phyloP scores from a whole-genome alignment of 1,139 yeast species.

The Hanseniaspora sp. region DNA sequence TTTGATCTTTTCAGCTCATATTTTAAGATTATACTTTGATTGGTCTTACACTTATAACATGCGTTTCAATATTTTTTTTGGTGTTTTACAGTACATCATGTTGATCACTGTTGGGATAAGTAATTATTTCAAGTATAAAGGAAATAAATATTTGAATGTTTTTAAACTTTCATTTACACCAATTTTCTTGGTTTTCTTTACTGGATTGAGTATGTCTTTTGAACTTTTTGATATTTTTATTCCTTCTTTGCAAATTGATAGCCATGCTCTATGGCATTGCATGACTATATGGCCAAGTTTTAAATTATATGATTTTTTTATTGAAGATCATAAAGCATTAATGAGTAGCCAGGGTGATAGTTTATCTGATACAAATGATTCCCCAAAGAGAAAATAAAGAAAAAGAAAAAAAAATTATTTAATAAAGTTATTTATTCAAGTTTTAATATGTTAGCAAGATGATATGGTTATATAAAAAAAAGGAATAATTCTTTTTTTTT shows the following conservation, averaged over 20 bases:
- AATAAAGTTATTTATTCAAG: no score
- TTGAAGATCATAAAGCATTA: slow-evolving; percentile 25
- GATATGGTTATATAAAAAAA: no score
- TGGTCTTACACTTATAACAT: slow-evolving; percentile 93
- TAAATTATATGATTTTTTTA: slow-evolving; percentile 31
- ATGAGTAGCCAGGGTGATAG: neutral
- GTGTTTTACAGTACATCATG: slow-evolving; percentile 55
- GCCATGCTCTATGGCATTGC: slow-evolving; percentile 89
- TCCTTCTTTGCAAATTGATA: slow-evolving; percentile 58
- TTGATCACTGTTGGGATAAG: slow-evolving; percentile 28
- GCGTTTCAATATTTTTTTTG: slow-evolving; percentile 76
- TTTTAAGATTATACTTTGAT: slow-evolving; percentile 52
- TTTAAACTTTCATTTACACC: slow-evolving; percentile 42
- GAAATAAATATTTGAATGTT: slow-evolving; percentile 18
- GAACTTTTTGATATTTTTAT: slow-evolving; percentile 89
- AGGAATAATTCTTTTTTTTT: no score
- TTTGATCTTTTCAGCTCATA: slow-evolving; percentile 46
- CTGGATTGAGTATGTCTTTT: slow-evolving; percentile 66
- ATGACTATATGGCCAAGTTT: slow-evolving; percentile 56
- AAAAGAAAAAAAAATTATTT: neutral
- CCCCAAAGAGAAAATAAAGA: neutral
- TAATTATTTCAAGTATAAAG: slow-evolving; percentile 24
- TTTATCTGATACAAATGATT: neutral
- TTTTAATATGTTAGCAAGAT: no score
- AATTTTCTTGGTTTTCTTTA: slow-evolving; percentile 38